Evolutionary conservation across 371 early-diverging fungal genomes (phyloP).

Genomic region (Zychaea mexicana): DNA sequence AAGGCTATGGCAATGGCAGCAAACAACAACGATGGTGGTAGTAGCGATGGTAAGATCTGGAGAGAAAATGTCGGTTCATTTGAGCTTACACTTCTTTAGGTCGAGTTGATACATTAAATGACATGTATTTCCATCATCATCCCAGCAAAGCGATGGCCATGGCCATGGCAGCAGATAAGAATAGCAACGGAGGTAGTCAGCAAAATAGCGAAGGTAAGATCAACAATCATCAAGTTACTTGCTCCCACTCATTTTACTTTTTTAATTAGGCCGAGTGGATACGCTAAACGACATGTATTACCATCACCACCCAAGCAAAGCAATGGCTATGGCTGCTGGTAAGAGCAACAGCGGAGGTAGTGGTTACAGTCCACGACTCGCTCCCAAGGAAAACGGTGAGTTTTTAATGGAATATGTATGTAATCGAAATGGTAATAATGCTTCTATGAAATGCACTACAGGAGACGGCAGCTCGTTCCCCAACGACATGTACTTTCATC

Average conservation of each 20-base stretch:
- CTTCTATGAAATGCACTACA: background rate
- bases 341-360: background rate
- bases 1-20: constrained; percentile 17
- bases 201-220: too few species aligned
- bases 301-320: constrained; percentile 26
- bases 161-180: background rate
- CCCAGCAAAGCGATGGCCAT: constrained; percentile 21
- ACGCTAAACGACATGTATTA: constrained; percentile 18
- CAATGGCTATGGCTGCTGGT: constrained; percentile 9
- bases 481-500: constrained; percentile 23
- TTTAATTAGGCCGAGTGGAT: background rate
- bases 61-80: too few species aligned
- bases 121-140: constrained; percentile 26
- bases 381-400: background rate
- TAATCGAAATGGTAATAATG: background rate
- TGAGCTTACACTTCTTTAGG: too few species aligned
- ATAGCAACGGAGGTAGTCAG: too few species aligned
- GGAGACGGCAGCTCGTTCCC: constrained; percentile 5
- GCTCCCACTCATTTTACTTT: too few species aligned
- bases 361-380: constrained; percentile 5
- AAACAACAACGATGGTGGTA: background rate
- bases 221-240: background rate
- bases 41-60: background rate
- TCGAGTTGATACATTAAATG: constrained; percentile 2
- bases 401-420: background rate